Conservation (phyloP, 2,329 filamentous ascomycete species). For the Trichoderma sp. region DNA sequence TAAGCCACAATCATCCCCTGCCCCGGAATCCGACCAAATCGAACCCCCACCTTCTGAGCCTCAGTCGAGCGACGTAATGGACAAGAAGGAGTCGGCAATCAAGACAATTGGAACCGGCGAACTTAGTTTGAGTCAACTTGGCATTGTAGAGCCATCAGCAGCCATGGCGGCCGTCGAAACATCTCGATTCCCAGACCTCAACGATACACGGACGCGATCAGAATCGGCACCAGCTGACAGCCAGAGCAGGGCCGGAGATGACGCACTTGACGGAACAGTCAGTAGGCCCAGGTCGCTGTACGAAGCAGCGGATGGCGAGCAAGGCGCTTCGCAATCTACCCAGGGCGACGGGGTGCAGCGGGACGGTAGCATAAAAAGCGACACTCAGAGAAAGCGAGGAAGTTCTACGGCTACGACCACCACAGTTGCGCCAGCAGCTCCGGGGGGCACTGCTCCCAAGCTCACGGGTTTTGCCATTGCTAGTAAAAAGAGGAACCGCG, state of each 20-base stretch:
- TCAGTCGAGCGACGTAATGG: slow-evolving; percentile 41
- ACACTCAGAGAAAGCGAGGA: slow-evolving; percentile 71
- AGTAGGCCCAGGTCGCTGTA: slow-evolving; percentile 53
- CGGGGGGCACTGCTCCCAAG: slow-evolving; percentile 59
- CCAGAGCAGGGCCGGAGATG: slow-evolving; percentile 33
- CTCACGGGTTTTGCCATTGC: slow-evolving; percentile 95
- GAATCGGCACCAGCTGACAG: slow-evolving; percentile 60
- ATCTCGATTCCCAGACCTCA: slow-evolving; percentile 54
- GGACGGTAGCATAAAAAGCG: slow-evolving; percentile 70
- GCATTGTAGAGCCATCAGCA: slow-evolving; percentile 65
- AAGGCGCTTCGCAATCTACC: slow-evolving; percentile 64
- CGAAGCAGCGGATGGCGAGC: slow-evolving; percentile 55
- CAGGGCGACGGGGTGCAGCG: slow-evolving; percentile 64
- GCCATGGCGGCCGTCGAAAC: slow-evolving; percentile 57
- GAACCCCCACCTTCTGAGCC: slow-evolving; percentile 39
- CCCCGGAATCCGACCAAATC: slow-evolving; percentile 43
- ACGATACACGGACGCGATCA: slow-evolving; percentile 53
- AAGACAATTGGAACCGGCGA: slow-evolving; percentile 89
- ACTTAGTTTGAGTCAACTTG: slow-evolving; percentile 84
- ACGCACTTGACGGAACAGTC: slow-evolving; percentile 38
- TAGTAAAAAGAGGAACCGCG: slow-evolving; percentile 91
- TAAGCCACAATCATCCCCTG: slow-evolving; percentile 33
- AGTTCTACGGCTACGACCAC: slow-evolving; percentile 72
- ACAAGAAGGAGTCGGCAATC: slow-evolving; percentile 72
- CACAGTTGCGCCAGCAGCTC: slow-evolving; percentile 60